Evolutionary conservation across 768 basidiomycete species (phyloP).

Genomic region (Rhizopogon vinicolor): DNA sequence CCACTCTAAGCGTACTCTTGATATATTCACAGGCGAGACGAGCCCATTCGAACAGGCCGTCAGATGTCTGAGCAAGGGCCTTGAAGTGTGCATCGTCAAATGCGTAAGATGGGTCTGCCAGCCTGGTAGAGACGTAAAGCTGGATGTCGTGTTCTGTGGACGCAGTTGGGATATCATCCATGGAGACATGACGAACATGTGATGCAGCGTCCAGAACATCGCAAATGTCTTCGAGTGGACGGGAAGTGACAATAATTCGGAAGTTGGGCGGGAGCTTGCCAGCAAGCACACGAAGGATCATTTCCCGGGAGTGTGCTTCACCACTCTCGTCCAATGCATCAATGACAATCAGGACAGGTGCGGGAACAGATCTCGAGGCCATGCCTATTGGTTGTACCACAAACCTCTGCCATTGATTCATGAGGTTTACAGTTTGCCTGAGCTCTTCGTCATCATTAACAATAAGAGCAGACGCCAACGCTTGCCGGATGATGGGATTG

Average conservation of each 20-base stretch:
- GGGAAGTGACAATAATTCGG: constrained; percentile 13
- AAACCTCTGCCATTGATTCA: constrained; percentile 11
- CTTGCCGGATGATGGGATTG: neutral
- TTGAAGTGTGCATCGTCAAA: neutral
- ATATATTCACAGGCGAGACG: constrained; percentile 7
- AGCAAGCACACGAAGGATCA: constrained; percentile 12
- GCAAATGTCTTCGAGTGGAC: constrained; percentile 3
- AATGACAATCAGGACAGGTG: constrained; percentile 19
- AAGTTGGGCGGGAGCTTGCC: constrained; percentile 1
- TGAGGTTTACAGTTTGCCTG: neutral
- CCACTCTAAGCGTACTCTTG: neutral
- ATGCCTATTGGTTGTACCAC: constrained; percentile 8
- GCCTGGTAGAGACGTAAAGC: neutral
- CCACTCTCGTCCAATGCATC: constrained; percentile 19
- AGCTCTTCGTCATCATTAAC: neutral
- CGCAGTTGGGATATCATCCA: neutral
- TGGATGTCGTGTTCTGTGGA: constrained; percentile 1
- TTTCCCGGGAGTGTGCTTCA: neutral
- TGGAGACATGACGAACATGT: neutral
- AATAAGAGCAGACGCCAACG: neutral
- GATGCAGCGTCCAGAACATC: neutral
- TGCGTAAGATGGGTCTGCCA: neutral
- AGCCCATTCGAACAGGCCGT: constrained; percentile 6
- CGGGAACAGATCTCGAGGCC: constrained; percentile 1
- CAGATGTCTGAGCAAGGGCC: neutral